Conservation (phyloP, 2,329 filamentous ascomycete genomes). For the Colletotrichum sp. region DNA sequence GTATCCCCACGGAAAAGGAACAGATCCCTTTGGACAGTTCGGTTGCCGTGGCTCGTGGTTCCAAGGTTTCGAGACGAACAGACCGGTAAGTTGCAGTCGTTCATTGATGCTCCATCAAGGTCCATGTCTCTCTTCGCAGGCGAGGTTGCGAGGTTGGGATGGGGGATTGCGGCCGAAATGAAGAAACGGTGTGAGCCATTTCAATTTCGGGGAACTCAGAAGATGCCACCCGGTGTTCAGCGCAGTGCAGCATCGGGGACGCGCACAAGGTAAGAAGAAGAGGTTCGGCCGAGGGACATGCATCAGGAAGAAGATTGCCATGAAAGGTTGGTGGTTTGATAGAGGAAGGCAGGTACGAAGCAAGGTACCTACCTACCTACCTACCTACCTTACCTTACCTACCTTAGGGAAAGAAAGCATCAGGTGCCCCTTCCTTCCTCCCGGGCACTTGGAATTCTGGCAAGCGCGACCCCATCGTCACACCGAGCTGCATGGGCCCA, state of each 20-base stretch:
- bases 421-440: background rate
- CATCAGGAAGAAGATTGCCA: background rate
- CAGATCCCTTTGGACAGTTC: constrained; percentile 7
- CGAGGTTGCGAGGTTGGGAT: background rate
- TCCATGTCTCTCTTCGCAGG: background rate
- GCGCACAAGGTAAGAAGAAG: background rate
- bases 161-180: background rate
- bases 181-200: background rate
- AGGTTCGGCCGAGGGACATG: background rate
- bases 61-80: background rate
- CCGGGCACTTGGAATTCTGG: background rate
- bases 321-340: background rate
- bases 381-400: too few species aligned
- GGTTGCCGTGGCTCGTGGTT: background rate
- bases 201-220: background rate
- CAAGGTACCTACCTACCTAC: background rate
- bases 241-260: background rate
- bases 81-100: background rate
- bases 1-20: constrained; percentile 6
- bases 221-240: background rate
- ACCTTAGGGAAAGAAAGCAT: background rate
- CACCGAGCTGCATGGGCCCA: background rate
- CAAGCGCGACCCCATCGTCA: background rate
- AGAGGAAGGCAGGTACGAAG: background rate
- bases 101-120: background rate